phyloP scores from a whole-genome alignment of 2,329 filamentous ascomycete species.

The Colletotrichum tropicale region DNA sequence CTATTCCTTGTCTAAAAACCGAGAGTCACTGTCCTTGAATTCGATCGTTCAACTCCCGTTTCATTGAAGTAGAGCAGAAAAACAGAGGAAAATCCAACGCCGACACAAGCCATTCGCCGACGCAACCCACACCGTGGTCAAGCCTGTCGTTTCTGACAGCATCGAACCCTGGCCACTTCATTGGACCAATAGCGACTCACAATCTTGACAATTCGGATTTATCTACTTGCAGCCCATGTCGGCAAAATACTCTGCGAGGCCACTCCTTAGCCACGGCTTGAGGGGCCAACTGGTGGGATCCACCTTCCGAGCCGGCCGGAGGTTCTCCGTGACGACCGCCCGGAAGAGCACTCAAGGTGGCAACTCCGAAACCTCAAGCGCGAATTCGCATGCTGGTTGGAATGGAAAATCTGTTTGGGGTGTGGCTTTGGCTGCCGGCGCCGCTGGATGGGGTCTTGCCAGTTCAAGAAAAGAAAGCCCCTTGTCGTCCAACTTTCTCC shows the following conservation, averaged over 20 bases:
- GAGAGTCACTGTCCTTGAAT: background rate
- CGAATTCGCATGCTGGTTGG: constrained; percentile 26
- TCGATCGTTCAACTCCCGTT: background rate
- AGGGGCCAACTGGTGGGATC: constrained; percentile 7
- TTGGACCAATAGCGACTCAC: constrained; percentile 6
- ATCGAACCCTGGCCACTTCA: background rate
- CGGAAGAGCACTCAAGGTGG: constrained; percentile 14
- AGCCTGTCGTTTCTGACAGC: constrained; percentile 4
- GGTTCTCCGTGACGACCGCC: constrained; percentile 24
- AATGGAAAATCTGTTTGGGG: constrained; percentile 37
- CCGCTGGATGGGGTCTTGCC: constrained; percentile 46
- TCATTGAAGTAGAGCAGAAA: background rate
- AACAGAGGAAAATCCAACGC: background rate
- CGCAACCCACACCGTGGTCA: constrained; percentile 3
- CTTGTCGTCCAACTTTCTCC: constrained; percentile 1
- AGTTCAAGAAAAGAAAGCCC: constrained; percentile 24
- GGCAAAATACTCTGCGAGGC: constrained; percentile 28
- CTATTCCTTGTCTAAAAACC: background rate
- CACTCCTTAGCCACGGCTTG: constrained; percentile 25
- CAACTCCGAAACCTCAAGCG: background rate
- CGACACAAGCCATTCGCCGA: constrained; percentile 18
- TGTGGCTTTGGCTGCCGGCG: constrained; percentile 41
- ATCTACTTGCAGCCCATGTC: constrained; percentile 27
- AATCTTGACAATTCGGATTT: background rate
- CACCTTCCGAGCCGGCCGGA: constrained; percentile 16